Evolutionary conservation across 441 rosid species (phyloP), one percentile per base, ranked within the genome.

Genomic region (Corymbia calophylla): DNA sequence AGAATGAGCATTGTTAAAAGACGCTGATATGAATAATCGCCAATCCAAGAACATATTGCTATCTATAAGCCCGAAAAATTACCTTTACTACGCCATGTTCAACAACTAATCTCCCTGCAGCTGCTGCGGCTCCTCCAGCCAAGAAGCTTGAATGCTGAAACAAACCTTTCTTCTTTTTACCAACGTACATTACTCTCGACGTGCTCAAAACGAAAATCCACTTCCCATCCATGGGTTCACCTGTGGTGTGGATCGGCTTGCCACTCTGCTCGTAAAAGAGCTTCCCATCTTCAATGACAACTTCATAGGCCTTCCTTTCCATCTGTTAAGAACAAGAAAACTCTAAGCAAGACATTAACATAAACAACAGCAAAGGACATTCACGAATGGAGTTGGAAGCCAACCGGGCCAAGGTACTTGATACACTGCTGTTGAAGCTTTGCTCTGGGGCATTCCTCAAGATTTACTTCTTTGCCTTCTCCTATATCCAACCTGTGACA

Each of bases 361-460:
- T 77, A 77, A 8, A 18, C 32, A 55, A 35, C 88, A 86, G 49
- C 68, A 54, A 6, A 86, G 68, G 60, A 60, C 88, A 29, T 35
- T 77, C 51, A 39, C 9, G 5, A 77, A 51, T 44, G 84, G n/a
- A 77, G 27, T 77, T 23, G 84, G 84, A 77, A 12, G 84, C 84
- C 51, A 77, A 77, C 84, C 84, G 84, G 84, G 51, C 87, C 87
- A 44, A 88, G 89, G 68, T 77, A 88, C 73, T 19, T 88, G 68
- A 88, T 80, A 86, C 89, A 77, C 4, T 88, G 89, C 70, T 56
- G 89, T 80, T 77, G 89, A 88, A 88, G 89, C 70, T 56, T 88
- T 48, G 54, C 13, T 73, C 89, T 88, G 6, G 87, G 73, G 77
- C 87, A 88, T 48, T 80, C 56, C 68, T 55, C 86, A 13, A 80